These are phyloP conservation scores for Tolypocladium sp. DNA, from an alignment of 2,329 filamentous ascomycete genomes.

Conservation along the genomic window DNA sequence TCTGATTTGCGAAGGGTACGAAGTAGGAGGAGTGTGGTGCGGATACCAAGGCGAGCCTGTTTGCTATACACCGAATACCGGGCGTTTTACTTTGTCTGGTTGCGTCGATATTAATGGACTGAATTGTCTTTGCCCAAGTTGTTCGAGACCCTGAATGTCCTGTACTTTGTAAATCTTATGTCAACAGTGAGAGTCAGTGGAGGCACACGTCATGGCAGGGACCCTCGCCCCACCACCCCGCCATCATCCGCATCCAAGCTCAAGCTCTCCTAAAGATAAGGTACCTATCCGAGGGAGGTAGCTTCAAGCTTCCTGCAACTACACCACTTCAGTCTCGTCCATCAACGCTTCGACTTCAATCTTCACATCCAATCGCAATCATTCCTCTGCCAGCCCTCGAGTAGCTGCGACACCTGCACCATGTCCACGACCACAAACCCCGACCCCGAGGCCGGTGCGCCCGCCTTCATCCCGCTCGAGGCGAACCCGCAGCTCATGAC, in stretches of 20 bases:
- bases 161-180: no score
- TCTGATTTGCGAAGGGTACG: not conserved
- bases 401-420: not conserved
- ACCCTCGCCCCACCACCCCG: not conserved
- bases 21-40: not conserved
- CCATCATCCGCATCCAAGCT: not conserved
- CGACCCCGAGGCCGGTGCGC: conserved; percentile 26
- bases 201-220: not conserved
- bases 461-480: conserved; percentile 52
- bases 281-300: not conserved
- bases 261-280: no score
- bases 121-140: no score
- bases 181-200: not conserved
- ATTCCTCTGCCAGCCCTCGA: no score
- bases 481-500: conserved; percentile 87
- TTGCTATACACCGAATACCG: not conserved
- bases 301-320: not conserved
- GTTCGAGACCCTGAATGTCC: no score
- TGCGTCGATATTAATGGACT: not conserved
- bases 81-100: not conserved
- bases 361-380: no score
- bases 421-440: conserved; percentile 28
- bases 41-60: not conserved
- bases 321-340: not conserved
- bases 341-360: no score